A percentile compares a stretch with the other conserved stretches of the same genome.
Conservation (phyloP, 2,329 filamentous ascomycete species). For the Ophioceras dolichostomum region DNA sequence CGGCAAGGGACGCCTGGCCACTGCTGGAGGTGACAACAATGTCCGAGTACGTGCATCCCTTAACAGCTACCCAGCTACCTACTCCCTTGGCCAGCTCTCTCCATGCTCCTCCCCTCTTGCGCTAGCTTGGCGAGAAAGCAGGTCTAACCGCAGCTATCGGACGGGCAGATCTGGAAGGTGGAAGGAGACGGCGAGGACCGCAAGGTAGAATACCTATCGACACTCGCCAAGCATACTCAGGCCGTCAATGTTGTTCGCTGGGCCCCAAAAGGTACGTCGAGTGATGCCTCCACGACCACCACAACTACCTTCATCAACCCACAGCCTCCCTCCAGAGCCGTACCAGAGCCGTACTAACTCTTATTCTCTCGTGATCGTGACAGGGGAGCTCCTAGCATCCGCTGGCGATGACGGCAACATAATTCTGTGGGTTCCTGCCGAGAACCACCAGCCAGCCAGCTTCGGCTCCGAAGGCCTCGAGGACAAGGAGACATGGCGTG, state of each 20-base stretch:
- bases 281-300: no score
- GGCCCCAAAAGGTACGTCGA: constrained; percentile 77
- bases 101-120: no score
- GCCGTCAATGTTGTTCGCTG: constrained; percentile 97
- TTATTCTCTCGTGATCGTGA: neutral
- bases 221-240: constrained; percentile 86
- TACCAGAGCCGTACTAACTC: no score
- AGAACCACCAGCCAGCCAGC: constrained; percentile 46
- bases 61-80: neutral
- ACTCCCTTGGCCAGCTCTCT: neutral
- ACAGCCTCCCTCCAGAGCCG: neutral
- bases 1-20: constrained; percentile 84
- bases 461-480: constrained; percentile 80
- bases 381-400: constrained; percentile 86
- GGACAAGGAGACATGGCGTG: constrained; percentile 93
- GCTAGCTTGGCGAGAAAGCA: no score
- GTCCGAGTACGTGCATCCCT: constrained; percentile 55
- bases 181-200: constrained; percentile 75
- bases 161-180: constrained; percentile 71
- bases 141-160: neutral
- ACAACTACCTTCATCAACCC: neutral
- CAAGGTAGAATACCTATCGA: constrained; percentile 84
- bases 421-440: constrained; percentile 87
- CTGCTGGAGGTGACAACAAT: constrained; percentile 91
- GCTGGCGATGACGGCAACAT: constrained; percentile 97